Evolutionary conservation across 805 yeast species (phyloP).

Genomic region (Metschnikowia cerradonensis): DNA sequence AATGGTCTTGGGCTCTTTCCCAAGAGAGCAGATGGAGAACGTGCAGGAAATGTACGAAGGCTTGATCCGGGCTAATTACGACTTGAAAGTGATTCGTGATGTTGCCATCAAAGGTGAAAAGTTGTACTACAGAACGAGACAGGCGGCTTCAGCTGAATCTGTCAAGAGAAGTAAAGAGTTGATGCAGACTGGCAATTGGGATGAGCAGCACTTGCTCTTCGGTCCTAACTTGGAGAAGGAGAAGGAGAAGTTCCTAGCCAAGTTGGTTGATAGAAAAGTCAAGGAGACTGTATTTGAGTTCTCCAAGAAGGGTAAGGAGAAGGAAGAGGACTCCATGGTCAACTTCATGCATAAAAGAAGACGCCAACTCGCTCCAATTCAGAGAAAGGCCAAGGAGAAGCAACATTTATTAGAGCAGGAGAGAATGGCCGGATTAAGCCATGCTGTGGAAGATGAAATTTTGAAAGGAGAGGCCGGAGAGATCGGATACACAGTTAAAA

Average conservation of each 20-base stretch:
- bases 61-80: conserved; percentile 60
- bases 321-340: conserved; percentile 64
- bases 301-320: conserved; percentile 42
- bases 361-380: conserved; percentile 83
- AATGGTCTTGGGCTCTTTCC: conserved; percentile 78
- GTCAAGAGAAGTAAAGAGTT: conserved; percentile 81
- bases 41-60: conserved; percentile 68
- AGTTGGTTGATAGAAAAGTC: conserved; percentile 60
- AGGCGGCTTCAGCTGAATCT: conserved; percentile 83
- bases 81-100: conserved; percentile 56
- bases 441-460: conserved; percentile 69
- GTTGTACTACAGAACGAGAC: conserved; percentile 78
- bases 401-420: conserved; percentile 66
- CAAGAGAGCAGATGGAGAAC: conserved; percentile 66
- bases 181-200: conserved; percentile 71
- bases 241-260: conserved; percentile 66
- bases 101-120: conserved; percentile 88
- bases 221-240: conserved; percentile 74
- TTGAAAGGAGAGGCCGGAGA: conserved; percentile 49
- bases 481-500: conserved; percentile 43
- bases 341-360: conserved; percentile 85
- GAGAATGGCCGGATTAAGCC: conserved; percentile 69
- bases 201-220: conserved; percentile 75
- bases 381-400: conserved; percentile 69
- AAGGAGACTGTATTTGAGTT: conserved; percentile 96